Conservation (phyloP, 2,329 filamentous ascomycete species). For the Fusarium sp. region DNA sequence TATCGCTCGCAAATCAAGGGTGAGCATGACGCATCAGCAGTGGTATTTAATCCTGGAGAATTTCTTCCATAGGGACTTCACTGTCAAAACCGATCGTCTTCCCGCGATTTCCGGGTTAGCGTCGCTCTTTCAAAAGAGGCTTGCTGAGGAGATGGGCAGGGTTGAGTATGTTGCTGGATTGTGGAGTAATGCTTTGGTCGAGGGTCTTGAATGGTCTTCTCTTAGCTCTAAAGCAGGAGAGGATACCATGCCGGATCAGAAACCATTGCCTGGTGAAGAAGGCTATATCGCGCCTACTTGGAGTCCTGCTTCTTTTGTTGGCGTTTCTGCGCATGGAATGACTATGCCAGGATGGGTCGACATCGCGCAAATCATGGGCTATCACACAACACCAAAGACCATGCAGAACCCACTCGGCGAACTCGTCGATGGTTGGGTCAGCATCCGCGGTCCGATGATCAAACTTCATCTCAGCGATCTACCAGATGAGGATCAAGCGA, state of each 20-base stretch:
- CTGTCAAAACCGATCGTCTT: not conserved
- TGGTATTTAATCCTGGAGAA: not conserved
- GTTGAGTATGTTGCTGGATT: not conserved
- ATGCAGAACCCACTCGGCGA: conserved; percentile 14
- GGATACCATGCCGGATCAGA: not conserved
- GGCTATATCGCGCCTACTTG: conserved; percentile 19
- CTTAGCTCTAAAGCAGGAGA: not conserved
- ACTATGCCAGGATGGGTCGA: conserved; percentile 4
- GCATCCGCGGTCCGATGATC: not conserved
- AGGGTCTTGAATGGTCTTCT: not conserved
- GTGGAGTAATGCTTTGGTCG: not conserved
- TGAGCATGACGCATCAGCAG: not conserved
- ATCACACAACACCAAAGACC: conserved; percentile 4
- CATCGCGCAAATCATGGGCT: not conserved
- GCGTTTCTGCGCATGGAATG: not conserved
- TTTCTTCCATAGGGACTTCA: not conserved
- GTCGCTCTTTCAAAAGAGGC: not conserved
- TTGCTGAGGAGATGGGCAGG: not conserved
- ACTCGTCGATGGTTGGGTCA: conserved; percentile 5
- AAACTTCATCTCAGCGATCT: not conserved
- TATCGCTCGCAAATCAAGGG: not conserved
- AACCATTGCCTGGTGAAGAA: not conserved
- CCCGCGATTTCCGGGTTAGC: not conserved
- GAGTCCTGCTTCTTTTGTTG: conserved; percentile 11
- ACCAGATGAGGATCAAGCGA: not conserved